Conservation (phyloP, 1,284 basidiomycete species). For the Ganoderma lingzhi region DNA sequence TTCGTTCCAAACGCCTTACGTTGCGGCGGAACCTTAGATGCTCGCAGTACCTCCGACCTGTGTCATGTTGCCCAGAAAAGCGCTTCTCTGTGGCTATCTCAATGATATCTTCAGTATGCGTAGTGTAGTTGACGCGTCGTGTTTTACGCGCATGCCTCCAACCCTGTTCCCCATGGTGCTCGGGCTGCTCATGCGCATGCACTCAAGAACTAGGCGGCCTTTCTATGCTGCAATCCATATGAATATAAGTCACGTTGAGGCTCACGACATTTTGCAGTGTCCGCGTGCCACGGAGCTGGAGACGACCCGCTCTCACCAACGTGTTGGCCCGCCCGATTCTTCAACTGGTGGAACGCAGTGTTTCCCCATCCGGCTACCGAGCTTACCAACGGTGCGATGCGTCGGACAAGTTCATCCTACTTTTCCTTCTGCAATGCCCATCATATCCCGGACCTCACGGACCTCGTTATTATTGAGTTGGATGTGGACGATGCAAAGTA, state of each 20-base stretch:
- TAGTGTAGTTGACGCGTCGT: too few relatives aligned
- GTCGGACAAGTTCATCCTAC: slow-evolving; percentile 89
- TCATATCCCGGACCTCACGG: slow-evolving; percentile 91
- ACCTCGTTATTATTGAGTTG: slow-evolving; percentile 93
- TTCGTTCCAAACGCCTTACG: slow-evolving; percentile 4
- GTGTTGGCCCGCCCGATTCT: slow-evolving; percentile 92
- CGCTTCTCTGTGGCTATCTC: slow-evolving; percentile 5
- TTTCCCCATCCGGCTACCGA: slow-evolving; percentile 96
- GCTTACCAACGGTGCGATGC: slow-evolving; percentile 94
- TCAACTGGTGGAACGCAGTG: slow-evolving; percentile 94
- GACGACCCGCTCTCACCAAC: slow-evolving; percentile 86
- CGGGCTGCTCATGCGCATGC: too few relatives aligned
- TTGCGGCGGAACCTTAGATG: background rate
- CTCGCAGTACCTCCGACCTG: background rate
- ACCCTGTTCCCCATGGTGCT: too few relatives aligned
- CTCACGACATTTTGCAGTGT: slow-evolving; percentile 60
- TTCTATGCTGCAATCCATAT: too few relatives aligned
- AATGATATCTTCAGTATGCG: background rate
- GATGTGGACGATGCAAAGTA: slow-evolving; percentile 89
- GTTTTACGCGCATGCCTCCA: too few relatives aligned
- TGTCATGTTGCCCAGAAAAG: background rate
- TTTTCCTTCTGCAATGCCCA: slow-evolving; percentile 92
- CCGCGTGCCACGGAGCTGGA: slow-evolving; percentile 93
- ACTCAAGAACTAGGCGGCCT: too few relatives aligned
- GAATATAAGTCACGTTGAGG: background rate